Evolutionary conservation across 495 filamentous ascomycete species (phyloP).

Genomic region (Neurospora sublineolata): DNA sequence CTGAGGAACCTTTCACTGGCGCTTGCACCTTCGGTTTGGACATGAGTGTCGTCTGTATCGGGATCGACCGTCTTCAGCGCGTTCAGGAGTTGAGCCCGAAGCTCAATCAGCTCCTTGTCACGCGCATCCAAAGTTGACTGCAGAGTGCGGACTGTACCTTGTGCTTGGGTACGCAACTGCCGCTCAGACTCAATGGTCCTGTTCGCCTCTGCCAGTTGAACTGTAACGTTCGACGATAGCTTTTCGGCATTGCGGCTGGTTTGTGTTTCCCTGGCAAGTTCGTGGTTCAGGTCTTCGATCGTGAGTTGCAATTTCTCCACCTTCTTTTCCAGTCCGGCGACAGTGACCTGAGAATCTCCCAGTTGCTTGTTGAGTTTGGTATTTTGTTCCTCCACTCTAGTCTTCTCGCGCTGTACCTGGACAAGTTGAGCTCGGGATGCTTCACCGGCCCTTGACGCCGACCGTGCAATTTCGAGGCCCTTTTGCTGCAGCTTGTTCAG

Average conservation of each 20-base stretch:
- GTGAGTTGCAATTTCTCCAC: slow-evolving; percentile 86
- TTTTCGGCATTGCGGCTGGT: slow-evolving; percentile 86
- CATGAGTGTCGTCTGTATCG: slow-evolving; percentile 32
- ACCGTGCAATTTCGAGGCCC: slow-evolving; percentile 89
- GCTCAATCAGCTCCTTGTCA: slow-evolving; percentile 67
- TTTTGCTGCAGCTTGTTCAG: slow-evolving; percentile 97
- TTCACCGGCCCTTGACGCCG: slow-evolving; percentile 76
- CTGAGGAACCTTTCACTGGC: slow-evolving; percentile 35
- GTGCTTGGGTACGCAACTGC: slow-evolving; percentile 75
- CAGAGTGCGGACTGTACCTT: slow-evolving; percentile 70
- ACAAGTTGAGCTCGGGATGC: slow-evolving; percentile 67
- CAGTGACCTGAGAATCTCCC: slow-evolving; percentile 74
- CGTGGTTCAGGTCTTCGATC: slow-evolving; percentile 88
- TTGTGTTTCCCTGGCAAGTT: slow-evolving; percentile 83
- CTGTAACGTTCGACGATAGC: slow-evolving; percentile 64
- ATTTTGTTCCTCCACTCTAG: slow-evolving; percentile 72
- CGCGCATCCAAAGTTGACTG: slow-evolving; percentile 65
- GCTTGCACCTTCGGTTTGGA: slow-evolving; percentile 34
- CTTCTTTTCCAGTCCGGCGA: slow-evolving; percentile 85
- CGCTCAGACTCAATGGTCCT: slow-evolving; percentile 82
- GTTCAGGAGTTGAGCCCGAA: slow-evolving; percentile 65
- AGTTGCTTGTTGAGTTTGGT: slow-evolving; percentile 71
- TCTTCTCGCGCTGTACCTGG: slow-evolving; percentile 72
- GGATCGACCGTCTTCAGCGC: slow-evolving; percentile 82
- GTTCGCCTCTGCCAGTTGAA: slow-evolving; percentile 81